phyloP scores from a whole-genome alignment of 495 filamentous ascomycete species.

The Hypoxylon intermedium region DNA sequence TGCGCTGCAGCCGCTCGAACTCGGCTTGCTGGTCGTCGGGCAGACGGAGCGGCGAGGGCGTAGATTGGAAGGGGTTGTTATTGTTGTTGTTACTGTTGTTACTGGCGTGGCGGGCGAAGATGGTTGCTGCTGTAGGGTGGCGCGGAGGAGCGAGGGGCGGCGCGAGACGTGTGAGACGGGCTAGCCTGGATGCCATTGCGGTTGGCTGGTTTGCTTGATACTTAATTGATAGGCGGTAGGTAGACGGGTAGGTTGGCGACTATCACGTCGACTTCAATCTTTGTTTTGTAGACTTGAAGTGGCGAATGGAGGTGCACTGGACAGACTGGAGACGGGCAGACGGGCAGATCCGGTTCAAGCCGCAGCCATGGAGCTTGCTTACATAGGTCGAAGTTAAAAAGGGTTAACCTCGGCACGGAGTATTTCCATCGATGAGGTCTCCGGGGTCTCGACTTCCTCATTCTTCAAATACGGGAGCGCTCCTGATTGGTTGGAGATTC shows the following conservation, averaged over 20 bases:
- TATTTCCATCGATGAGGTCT: no score
- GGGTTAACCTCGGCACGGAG: no score
- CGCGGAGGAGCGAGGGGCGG: conserved; percentile 2
- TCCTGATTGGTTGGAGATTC: no score
- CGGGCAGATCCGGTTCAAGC: no score
- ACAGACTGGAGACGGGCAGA: no score
- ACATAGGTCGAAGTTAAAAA: no score
- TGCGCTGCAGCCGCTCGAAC: conserved; percentile 87
- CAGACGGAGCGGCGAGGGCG: conserved; percentile 81
- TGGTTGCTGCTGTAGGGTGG: not conserved
- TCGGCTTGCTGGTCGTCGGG: conserved; percentile 89
- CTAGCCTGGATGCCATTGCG: conserved; percentile 26
- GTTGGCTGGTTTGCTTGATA: not conserved
- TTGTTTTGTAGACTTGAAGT: no score
- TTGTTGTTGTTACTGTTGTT: conserved; percentile 38
- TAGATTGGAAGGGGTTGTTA: conserved; percentile 45
- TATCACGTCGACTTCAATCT: not conserved
- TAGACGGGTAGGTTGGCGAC: not conserved
- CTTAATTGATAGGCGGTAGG: not conserved
- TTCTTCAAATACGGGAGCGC: no score
- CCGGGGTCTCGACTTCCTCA: no score
- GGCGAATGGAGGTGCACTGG: no score
- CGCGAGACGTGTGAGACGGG: conserved; percentile 15
- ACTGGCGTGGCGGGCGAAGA: conserved; percentile 30
- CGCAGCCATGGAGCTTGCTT: no score